Evolutionary conservation across 2,329 filamentous ascomycete genomes (phyloP), one percentile per base, ranked within the genome.

Genomic region (Ceratocystis smalleyi): DNA sequence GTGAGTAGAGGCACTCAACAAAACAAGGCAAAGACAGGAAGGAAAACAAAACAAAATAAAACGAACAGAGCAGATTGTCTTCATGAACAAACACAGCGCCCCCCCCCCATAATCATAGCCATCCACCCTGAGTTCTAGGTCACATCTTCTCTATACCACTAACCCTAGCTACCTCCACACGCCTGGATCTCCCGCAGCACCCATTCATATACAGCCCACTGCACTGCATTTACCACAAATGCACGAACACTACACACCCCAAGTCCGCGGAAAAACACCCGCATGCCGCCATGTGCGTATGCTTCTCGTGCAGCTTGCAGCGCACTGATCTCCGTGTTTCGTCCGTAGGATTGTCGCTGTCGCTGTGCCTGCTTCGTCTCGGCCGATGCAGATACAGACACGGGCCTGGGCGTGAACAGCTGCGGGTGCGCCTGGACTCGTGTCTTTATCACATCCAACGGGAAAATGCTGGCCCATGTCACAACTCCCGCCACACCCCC

Each of bases 191-290:
- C 77, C 30, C 73, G 71, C 87, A 96, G 92, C 70, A 89, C 82
- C 84, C 87, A 90, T 75, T 96, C 91, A 72, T 96, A 96, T 5
- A 89, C 83, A 27, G 87, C 87, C 91, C 91, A 97, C 76, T 91
- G 80, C n/a, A 89, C 87, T 1, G 92, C 91, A 76, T 96, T 96
- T 47, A 96, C 92, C 62, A 95, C 77, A 72, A 97, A 96, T 0
- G 92, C 92, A 69, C 92, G 79, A 7, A 88, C 75, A 73, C 89
- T 95, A 73, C 92, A 97, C 40, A 96, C 79, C 0, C 84, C 83
- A 51, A 97, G 73, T 0, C 88, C 88, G 35, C 84, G 79, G 71
- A 89, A 91, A 74, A 91, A 91, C 1, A 83, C 79, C 40, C 75
- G 73, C 7, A 78, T 43, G 0, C 88, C 87, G 35, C 82, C 84